These are phyloP conservation scores for Phanerochaete sordida DNA, from an alignment of 768 basidiomycete species.

Conservation along the genomic window DNA sequence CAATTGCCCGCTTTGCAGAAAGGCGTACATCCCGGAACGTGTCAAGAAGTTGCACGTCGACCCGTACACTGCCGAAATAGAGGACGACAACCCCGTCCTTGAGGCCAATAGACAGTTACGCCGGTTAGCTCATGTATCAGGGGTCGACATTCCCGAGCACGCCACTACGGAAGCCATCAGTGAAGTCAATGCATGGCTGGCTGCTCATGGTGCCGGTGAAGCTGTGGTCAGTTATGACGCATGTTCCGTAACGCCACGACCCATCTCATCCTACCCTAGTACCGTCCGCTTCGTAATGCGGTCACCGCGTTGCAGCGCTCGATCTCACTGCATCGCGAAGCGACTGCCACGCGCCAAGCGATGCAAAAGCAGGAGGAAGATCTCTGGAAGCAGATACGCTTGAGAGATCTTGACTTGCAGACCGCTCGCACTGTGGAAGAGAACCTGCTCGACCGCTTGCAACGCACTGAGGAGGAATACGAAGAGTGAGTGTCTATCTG, in stretches of 20 bases:
- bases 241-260: slow-evolving; percentile 16
- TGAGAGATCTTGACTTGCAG: slow-evolving; percentile 17
- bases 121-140: slow-evolving; percentile 33
- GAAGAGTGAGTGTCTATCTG: background rate
- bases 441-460: slow-evolving; percentile 13
- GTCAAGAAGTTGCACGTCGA: slow-evolving; percentile 70
- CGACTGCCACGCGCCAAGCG: slow-evolving; percentile 1
- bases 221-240: slow-evolving; percentile 24
- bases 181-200: slow-evolving; percentile 53
- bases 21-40: slow-evolving; percentile 50
- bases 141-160: slow-evolving; percentile 27
- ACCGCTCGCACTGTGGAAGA: slow-evolving; percentile 16
- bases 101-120: slow-evolving; percentile 27
- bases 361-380: slow-evolving; percentile 12
- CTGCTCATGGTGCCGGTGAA: slow-evolving; percentile 36
- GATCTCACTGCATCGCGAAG: slow-evolving; percentile 30
- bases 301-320: slow-evolving; percentile 36
- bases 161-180: slow-evolving; percentile 36
- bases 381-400: slow-evolving; percentile 12
- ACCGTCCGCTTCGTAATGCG: slow-evolving; percentile 29
- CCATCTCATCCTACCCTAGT: slow-evolving; percentile 23
- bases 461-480: slow-evolving; percentile 12
- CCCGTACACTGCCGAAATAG: slow-evolving; percentile 13
- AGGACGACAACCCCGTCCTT: slow-evolving; percentile 3
- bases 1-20: slow-evolving; percentile 66